Percentiles rank a stretch among this genome's conserved stretches.
phyloP scores from a whole-genome alignment of 768 basidiomycete species.

The Boletus sensibilis region DNA sequence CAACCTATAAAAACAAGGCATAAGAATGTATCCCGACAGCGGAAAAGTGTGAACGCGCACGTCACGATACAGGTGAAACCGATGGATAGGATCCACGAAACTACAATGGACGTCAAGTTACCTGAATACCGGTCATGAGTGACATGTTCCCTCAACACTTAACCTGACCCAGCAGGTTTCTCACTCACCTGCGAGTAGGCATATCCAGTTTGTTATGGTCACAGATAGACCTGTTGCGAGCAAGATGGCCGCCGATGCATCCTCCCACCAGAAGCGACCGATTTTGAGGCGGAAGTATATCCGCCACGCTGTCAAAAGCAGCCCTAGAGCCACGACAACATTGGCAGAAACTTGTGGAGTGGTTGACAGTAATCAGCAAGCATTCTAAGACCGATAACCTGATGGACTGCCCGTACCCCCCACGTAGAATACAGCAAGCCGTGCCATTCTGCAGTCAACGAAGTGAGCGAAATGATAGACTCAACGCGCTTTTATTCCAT shows the following conservation, averaged over 20 bases:
- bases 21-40: background rate
- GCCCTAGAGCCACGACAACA: background rate
- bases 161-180: background rate
- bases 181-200: background rate
- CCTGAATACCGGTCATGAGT: background rate
- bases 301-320: conserved; percentile 1
- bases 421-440: background rate
- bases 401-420: background rate
- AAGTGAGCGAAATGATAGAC: background rate
- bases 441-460: background rate
- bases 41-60: background rate
- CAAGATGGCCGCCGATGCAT: conserved; percentile 7
- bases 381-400: background rate
- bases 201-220: conserved; percentile 1
- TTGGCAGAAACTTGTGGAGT: background rate
- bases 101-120: background rate
- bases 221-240: background rate
- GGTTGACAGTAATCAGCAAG: background rate
- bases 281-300: conserved; percentile 8
- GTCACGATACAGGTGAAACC: background rate
- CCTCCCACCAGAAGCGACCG: conserved; percentile 15
- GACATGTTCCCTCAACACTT: background rate
- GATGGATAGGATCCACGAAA: conserved; percentile 1
- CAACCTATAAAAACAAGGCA: background rate
- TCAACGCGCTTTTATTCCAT: too few relatives aligned